phyloP scores from a whole-genome alignment of 257 asterid genomes.

The Solanum dulcamara region DNA sequence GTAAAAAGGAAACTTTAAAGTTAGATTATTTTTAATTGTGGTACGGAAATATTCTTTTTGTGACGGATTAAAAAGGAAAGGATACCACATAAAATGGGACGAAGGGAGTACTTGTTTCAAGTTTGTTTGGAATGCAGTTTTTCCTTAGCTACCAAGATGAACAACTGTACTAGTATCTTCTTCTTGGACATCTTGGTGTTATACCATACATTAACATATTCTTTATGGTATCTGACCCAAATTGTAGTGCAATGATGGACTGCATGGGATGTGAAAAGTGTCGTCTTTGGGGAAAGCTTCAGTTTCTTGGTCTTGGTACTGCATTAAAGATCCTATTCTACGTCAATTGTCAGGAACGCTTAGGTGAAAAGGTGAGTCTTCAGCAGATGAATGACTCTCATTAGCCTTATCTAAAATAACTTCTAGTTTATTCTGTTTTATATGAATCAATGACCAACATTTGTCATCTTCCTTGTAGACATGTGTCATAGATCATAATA shows the following conservation, averaged over 20 bases:
- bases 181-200: neutral
- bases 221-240: neutral
- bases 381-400: neutral
- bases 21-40: no score
- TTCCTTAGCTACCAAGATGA: neutral
- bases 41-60: no score
- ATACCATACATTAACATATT: neutral
- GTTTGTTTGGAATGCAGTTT: neutral
- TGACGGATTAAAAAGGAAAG: no score
- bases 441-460: neutral
- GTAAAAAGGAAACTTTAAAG: no score
- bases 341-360: conserved; percentile 19
- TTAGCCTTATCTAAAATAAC: neutral
- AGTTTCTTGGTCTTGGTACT: conserved; percentile 57
- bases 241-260: conserved; percentile 51
- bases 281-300: conserved; percentile 72
- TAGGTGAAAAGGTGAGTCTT: conserved; percentile 26
- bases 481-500: neutral
- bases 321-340: conserved; percentile 43
- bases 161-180: neutral
- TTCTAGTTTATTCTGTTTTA: neutral
- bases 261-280: conserved; percentile 63
- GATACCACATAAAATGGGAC: no score
- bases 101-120: neutral
- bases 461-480: neutral